A percentile compares a stretch with the other conserved stretches of the same genome.
These are phyloP conservation scores for Elongisporangium prolatum DNA, from an alignment of 352 stramenopile genomes.

Conservation along the genomic window DNA sequence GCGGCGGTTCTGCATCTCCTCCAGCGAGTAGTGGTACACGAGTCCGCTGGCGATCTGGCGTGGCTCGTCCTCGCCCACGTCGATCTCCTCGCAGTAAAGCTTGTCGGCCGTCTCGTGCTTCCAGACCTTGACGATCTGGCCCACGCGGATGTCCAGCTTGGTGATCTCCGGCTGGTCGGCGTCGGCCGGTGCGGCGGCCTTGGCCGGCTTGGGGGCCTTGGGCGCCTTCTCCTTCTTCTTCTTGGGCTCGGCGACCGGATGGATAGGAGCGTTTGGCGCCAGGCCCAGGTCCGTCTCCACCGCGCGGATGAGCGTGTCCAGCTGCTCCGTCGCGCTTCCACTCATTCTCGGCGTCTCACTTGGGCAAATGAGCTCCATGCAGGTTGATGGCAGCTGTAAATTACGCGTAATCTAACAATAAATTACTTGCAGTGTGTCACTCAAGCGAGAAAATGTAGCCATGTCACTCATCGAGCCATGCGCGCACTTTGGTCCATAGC, in stretches of 20 bases:
- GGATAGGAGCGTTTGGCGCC: constrained; percentile 53
- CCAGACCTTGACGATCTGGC: constrained; percentile 90
- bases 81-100: constrained; percentile 91
- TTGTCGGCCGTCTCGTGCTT: constrained; percentile 90
- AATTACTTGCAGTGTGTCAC: background rate
- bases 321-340: constrained; percentile 52
- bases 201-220: constrained; percentile 43
- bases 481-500: constrained; percentile 56
- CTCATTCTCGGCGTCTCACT: constrained; percentile 23
- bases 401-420: background rate
- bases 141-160: constrained; percentile 91
- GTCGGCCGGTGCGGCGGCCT: constrained; percentile 32
- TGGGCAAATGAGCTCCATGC: background rate
- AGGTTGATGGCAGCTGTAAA: background rate
- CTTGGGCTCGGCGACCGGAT: constrained; percentile 29
- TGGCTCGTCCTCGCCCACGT: constrained; percentile 84
- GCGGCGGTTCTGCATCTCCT: constrained; percentile 81
- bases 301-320: constrained; percentile 61
- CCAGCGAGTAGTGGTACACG: constrained; percentile 84
- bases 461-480: constrained; percentile 45
- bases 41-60: constrained; percentile 85
- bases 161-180: constrained; percentile 83
- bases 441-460: background rate
- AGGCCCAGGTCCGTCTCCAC: constrained; percentile 76
- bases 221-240: constrained; percentile 27